Conservation (phyloP, 2,329 filamentous ascomycete species). For the Didymella exigua region DNA sequence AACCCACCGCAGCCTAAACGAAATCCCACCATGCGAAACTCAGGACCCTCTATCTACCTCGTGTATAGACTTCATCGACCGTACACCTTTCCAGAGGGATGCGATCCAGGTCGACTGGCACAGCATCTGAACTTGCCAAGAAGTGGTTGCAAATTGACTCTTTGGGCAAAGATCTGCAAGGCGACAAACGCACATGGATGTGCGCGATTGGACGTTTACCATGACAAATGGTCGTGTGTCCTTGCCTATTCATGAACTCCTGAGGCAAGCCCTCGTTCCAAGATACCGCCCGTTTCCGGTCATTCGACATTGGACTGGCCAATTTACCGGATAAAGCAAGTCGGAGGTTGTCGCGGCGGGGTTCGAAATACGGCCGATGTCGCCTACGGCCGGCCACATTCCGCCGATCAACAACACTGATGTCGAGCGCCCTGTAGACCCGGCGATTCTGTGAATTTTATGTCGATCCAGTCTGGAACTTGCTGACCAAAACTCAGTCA, state of each 20-base stretch:
- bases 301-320: slow-evolving; percentile 3
- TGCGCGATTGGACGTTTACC: slow-evolving; percentile 5
- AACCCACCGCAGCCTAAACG: background rate
- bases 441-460: slow-evolving; percentile 15
- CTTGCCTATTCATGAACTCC: slow-evolving; percentile 3
- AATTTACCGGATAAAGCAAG: background rate
- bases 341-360: slow-evolving; percentile 19
- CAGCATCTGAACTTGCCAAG: slow-evolving; percentile 27
- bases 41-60: background rate
- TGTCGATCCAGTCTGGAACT: slow-evolving; percentile 10
- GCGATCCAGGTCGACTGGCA: slow-evolving; percentile 8
- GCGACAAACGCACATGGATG: slow-evolving; percentile 10
- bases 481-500: slow-evolving; percentile 39
- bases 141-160: slow-evolving; percentile 19
- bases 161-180: slow-evolving; percentile 30
- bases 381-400: slow-evolving; percentile 22
- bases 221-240: slow-evolving; percentile 5
- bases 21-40: background rate
- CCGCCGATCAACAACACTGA: slow-evolving; percentile 19
- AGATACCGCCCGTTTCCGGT: background rate
- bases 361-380: slow-evolving; percentile 25
- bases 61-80: background rate
- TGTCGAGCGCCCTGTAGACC: slow-evolving; percentile 13
- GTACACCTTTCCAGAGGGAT: slow-evolving; percentile 1
- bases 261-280: background rate